These are phyloP conservation scores for Tardiomyces depauwii DNA, from an alignment of 1,139 yeast genomes.

Conservation along the genomic window DNA sequence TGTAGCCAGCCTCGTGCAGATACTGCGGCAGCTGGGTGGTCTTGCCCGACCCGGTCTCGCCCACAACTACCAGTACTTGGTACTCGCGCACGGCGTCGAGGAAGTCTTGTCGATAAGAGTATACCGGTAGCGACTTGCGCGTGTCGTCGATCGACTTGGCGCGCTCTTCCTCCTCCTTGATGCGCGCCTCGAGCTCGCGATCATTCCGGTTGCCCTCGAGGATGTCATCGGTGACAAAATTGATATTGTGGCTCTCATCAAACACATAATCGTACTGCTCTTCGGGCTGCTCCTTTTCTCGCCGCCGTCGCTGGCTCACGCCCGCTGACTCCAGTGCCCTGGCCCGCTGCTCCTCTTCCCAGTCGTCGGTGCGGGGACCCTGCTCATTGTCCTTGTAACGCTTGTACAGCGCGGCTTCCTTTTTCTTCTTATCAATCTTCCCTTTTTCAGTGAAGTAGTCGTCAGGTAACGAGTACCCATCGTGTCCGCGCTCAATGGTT, in stretches of 20 bases:
- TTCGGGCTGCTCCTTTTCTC: conserved; percentile 13
- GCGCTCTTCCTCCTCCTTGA: conserved; percentile 34
- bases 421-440: conserved; percentile 40
- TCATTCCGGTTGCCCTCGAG: conserved; percentile 1
- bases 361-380: conserved; percentile 24
- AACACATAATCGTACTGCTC: conserved; percentile 69
- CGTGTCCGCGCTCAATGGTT: conserved; percentile 23
- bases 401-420: conserved; percentile 30
- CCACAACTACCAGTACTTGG: conserved; percentile 80
- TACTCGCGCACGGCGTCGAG: conserved; percentile 50
- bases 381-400: conserved; percentile 19
- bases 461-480: conserved; percentile 43
- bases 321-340: conserved; percentile 38
- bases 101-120: conserved; percentile 46
- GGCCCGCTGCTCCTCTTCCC: conserved; percentile 57
- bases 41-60: conserved; percentile 97
- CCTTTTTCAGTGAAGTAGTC: conserved; percentile 44
- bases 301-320: neutral
- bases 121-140: conserved; percentile 69
- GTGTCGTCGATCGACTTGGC: conserved; percentile 35
- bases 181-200: conserved; percentile 21
- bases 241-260: conserved; percentile 65
- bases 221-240: conserved; percentile 31
- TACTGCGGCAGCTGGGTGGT: conserved; percentile 94
- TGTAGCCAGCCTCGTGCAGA: conserved; percentile 70